Conservation (phyloP, 192 early-diverging fungal genomes). For the Coemansia guatemalensis region DNA sequence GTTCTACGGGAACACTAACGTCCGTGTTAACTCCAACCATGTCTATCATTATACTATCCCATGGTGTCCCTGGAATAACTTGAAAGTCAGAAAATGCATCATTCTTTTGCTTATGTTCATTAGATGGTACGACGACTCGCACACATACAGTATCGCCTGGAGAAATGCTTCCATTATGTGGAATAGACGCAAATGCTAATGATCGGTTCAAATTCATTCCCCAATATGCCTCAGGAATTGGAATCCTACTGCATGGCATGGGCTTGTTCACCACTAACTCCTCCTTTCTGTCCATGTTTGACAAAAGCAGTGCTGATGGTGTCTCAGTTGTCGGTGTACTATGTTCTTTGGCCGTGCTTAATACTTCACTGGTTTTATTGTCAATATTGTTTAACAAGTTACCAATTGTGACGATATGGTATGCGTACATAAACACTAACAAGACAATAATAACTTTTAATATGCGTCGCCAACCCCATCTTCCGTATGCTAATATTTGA, state of each 20-base stretch:
- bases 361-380: too few relatives aligned
- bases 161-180: slow-evolving; percentile 1
- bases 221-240: slow-evolving; percentile 11
- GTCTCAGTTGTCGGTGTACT: too few relatives aligned
- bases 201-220: neutral
- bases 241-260: slow-evolving; percentile 9
- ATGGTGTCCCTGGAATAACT: slow-evolving; percentile 14
- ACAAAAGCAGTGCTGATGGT: too few relatives aligned
- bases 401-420: too few relatives aligned
- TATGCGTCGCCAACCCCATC: too few relatives aligned
- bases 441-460: too few relatives aligned
- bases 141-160: slow-evolving; percentile 36
- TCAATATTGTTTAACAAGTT: too few relatives aligned
- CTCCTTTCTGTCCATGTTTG: too few relatives aligned
- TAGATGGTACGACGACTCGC: slow-evolving; percentile 37
- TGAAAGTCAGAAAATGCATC: neutral
- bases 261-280: too few relatives aligned
- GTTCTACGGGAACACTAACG: slow-evolving; percentile 14
- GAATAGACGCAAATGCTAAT: slow-evolving; percentile 9
- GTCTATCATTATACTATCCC: slow-evolving; percentile 39
- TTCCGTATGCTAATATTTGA: too few relatives aligned
- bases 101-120: neutral
- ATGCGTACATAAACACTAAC: too few relatives aligned
- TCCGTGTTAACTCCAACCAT: slow-evolving; percentile 11
- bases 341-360: too few relatives aligned